These are phyloP conservation scores for Lotmaria passim DNA, from an alignment of 208 protist species.

Conservation along the genomic window DNA sequence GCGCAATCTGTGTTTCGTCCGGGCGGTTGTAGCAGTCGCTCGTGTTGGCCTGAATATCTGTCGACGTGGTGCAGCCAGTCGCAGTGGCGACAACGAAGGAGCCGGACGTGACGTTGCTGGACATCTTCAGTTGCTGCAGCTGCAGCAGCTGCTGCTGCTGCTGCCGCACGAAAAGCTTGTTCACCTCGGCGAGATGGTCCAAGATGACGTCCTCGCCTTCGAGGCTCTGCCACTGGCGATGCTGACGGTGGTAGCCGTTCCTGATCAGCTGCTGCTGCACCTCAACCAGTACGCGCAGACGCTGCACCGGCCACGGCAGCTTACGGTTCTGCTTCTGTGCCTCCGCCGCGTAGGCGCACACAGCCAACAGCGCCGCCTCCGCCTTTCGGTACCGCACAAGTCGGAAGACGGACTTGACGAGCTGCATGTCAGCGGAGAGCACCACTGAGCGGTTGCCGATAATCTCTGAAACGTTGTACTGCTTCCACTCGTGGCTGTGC, in stretches of 20 bases:
- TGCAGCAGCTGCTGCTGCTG: slow-evolving; percentile 1
- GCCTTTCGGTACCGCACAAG: slow-evolving; percentile 45
- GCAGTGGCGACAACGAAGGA: slow-evolving; percentile 2
- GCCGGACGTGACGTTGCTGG: slow-evolving; percentile 7
- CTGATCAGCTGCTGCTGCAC: slow-evolving; percentile 34
- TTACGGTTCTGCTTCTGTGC: slow-evolving; percentile 2
- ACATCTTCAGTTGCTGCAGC: not conserved
- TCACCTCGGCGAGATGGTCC: slow-evolving; percentile 17
- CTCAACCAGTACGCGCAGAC: slow-evolving; percentile 32
- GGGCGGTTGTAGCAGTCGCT: slow-evolving; percentile 8
- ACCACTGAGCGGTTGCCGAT: slow-evolving; percentile 22
- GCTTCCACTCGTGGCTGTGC: slow-evolving; percentile 27
- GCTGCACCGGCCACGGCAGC: slow-evolving; percentile 43
- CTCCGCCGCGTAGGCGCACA: slow-evolving; percentile 27
- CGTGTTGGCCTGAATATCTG: slow-evolving; percentile 1
- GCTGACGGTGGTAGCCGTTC: slow-evolving; percentile 41
- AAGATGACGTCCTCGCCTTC: slow-evolving; percentile 44
- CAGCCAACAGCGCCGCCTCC: slow-evolving; percentile 31
- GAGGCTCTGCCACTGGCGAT: slow-evolving; percentile 38
- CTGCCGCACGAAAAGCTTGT: not conserved
- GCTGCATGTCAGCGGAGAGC: slow-evolving; percentile 25
- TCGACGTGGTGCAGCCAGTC: not conserved
- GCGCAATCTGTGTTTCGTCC: slow-evolving; percentile 24
- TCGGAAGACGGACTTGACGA: slow-evolving; percentile 47
- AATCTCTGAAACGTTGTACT: slow-evolving; percentile 48